phyloP scores from a whole-genome alignment of 345 rosid genomes.

The Arabidopsis suecica region DNA sequence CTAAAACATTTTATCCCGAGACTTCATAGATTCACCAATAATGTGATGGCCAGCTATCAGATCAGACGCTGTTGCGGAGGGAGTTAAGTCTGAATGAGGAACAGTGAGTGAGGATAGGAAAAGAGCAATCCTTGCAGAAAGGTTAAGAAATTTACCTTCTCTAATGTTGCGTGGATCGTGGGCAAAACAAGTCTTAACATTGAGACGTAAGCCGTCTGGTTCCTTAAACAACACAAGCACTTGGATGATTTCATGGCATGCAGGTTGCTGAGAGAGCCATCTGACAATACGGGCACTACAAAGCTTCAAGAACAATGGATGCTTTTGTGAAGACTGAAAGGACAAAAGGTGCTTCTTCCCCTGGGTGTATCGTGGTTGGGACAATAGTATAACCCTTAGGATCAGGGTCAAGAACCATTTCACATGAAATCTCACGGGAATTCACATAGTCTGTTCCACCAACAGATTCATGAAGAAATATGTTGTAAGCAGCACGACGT shows the following conservation, averaged over 20 bases:
- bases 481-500: constrained; percentile 91
- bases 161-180: constrained; percentile 8
- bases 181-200: constrained; percentile 19
- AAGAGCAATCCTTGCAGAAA: constrained; percentile 19
- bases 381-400: constrained; percentile 99
- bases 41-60: constrained; percentile 23
- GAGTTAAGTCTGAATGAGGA: constrained; percentile 11
- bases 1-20: constrained; percentile 21
- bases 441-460: constrained; percentile 99
- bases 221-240: constrained; percentile 53
- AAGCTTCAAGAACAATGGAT: constrained; percentile 76
- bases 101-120: not conserved
- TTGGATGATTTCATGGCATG: constrained; percentile 36
- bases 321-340: constrained; percentile 97
- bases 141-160: constrained; percentile 22
- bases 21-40: constrained; percentile 24
- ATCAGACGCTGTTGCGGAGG: constrained; percentile 20
- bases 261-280: constrained; percentile 43
- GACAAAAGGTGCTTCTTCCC: constrained; percentile 99
- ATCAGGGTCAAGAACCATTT: constrained; percentile 99
- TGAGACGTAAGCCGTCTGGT: constrained; percentile 22
- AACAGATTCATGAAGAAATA: constrained; percentile 96
- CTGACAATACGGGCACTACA: constrained; percentile 46
- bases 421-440: constrained; percentile 98
- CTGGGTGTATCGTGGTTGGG: constrained; percentile 98